Conservation (phyloP, 2,329 filamentous ascomycete species). For the Pseudopyricularia javanii region DNA sequence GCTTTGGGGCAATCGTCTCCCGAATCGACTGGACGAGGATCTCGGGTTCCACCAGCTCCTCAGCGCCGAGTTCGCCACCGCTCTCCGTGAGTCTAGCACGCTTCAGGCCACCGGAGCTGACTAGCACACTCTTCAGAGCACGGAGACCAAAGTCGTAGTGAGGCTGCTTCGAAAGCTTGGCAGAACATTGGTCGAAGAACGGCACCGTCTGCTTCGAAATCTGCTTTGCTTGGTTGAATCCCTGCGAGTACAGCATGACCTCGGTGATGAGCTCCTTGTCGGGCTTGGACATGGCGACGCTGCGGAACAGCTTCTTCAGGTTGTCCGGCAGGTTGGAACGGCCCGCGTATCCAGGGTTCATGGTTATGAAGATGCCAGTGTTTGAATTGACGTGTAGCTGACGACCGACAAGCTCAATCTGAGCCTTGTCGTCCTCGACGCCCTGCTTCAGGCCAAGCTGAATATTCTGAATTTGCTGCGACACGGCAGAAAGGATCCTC, state of each 20-base stretch:
- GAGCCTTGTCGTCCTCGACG: conserved; percentile 65
- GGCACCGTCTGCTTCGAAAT: conserved; percentile 93
- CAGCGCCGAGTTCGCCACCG: conserved; percentile 45
- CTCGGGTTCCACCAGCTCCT: conserved; percentile 77
- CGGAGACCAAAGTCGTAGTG: conserved; percentile 98
- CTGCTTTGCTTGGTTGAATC: conserved; percentile 91
- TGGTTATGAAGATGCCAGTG: conserved; percentile 98
- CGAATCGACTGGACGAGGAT: conserved; percentile 98
- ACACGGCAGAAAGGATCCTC: conserved; percentile 92
- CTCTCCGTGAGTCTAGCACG: conserved; percentile 58
- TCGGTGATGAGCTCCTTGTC: conserved; percentile 99
- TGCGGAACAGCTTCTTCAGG: conserved; percentile 98
- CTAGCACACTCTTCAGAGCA: conserved; percentile 94
- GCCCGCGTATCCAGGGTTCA: conserved; percentile 98
- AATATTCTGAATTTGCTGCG: conserved; percentile 98
- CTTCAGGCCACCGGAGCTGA: conserved; percentile 94
- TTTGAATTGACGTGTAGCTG: conserved; percentile 82
- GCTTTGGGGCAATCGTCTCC: conserved; percentile 94
- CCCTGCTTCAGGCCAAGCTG: conserved; percentile 87
- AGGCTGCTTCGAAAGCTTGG: conserved; percentile 79
- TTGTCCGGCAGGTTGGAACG: conserved; percentile 98
- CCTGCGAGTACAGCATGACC: conserved; percentile 99
- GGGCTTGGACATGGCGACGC: conserved; percentile 98
- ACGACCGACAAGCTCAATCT: conserved; percentile 90
- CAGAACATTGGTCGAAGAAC: conserved; percentile 88